phyloP scores from a whole-genome alignment of 2,329 filamentous ascomycete genomes.

The Apiospora malaysiana region DNA sequence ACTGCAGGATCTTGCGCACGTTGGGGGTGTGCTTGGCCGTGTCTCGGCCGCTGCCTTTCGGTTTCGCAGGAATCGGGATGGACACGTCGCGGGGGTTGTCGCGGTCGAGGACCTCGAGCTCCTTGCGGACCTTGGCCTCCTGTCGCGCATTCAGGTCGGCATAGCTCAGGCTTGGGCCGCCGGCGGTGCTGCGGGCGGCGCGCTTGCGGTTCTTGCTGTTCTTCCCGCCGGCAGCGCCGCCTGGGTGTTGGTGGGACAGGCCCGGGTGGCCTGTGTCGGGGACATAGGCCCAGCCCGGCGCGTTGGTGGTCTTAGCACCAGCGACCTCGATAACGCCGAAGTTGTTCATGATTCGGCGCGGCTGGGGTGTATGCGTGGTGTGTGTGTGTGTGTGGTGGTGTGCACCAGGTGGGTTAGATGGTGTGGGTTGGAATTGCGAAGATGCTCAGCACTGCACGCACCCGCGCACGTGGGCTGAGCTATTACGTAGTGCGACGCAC shows the following conservation, averaged over 20 bases:
- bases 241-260: slow-evolving; percentile 49
- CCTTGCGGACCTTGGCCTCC: slow-evolving; percentile 79
- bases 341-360: slow-evolving; percentile 58
- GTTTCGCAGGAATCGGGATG: slow-evolving; percentile 70
- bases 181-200: slow-evolving; percentile 55
- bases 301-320: slow-evolving; percentile 68
- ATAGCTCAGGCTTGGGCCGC: slow-evolving; percentile 48
- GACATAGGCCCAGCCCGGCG: slow-evolving; percentile 93
- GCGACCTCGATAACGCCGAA: slow-evolving; percentile 86
- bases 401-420: too few relatives aligned
- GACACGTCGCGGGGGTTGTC: slow-evolving; percentile 76
- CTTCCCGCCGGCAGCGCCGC: neutral
- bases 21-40: slow-evolving; percentile 65
- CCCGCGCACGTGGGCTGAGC: neutral
- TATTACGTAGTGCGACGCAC: neutral
- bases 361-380: neutral
- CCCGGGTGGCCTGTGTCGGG: slow-evolving; percentile 71
- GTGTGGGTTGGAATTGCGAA: neutral
- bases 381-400: neutral
- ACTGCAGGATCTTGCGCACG: slow-evolving; percentile 78
- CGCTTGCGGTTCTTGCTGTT: slow-evolving; percentile 69
- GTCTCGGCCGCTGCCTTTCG: slow-evolving; percentile 43
- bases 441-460: neutral
- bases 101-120: slow-evolving; percentile 81
- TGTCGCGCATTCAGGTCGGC: slow-evolving; percentile 81